These are phyloP conservation scores for Ophiocordyceps robertsii DNA, from an alignment of 2,329 filamentous ascomycete genomes.

Conservation along the genomic window DNA sequence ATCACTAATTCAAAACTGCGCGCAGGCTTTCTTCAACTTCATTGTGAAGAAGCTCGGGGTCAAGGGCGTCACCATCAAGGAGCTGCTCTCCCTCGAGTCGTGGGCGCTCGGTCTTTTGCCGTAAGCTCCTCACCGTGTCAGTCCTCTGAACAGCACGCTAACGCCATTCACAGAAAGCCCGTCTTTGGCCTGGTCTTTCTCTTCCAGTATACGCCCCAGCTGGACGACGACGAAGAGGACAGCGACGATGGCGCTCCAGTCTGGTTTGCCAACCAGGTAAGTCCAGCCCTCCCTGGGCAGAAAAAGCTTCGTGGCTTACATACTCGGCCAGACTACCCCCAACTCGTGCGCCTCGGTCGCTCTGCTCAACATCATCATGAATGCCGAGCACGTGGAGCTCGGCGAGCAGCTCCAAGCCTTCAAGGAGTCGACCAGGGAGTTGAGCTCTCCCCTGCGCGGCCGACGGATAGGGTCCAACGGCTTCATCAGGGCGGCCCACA, in stretches of 20 bases:
- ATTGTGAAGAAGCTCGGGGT: constrained; percentile 74
- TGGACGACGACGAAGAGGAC: constrained; percentile 31
- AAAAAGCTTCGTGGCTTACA: constrained; percentile 3
- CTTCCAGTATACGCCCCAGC: constrained; percentile 50
- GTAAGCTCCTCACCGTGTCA: constrained; percentile 20
- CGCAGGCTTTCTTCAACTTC: constrained; percentile 68
- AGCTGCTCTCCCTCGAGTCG: constrained; percentile 62
- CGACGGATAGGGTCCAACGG: constrained; percentile 60
- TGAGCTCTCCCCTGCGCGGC: constrained; percentile 63
- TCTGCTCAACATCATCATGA: constrained; percentile 87
- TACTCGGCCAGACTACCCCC: constrained; percentile 45
- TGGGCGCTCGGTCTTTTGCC: constrained; percentile 48
- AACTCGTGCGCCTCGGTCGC: constrained; percentile 92
- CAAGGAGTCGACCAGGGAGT: constrained; percentile 53
- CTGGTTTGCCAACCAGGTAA: constrained; percentile 90
- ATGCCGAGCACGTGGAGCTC: constrained; percentile 51
- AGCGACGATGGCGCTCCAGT: constrained; percentile 35
- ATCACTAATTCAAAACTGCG: background rate
- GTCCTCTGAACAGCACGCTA: background rate
- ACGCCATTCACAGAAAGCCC: constrained; percentile 39
- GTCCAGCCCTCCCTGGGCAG: constrained; percentile 5
- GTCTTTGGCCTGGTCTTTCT: constrained; percentile 83
- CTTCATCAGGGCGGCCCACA: constrained; percentile 72
- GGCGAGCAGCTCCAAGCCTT: constrained; percentile 60
- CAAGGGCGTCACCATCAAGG: constrained; percentile 56